These are phyloP conservation scores for Pseudogymnoascus sp. DNA, from an alignment of 2,329 filamentous ascomycete genomes.

Conservation along the genomic window DNA sequence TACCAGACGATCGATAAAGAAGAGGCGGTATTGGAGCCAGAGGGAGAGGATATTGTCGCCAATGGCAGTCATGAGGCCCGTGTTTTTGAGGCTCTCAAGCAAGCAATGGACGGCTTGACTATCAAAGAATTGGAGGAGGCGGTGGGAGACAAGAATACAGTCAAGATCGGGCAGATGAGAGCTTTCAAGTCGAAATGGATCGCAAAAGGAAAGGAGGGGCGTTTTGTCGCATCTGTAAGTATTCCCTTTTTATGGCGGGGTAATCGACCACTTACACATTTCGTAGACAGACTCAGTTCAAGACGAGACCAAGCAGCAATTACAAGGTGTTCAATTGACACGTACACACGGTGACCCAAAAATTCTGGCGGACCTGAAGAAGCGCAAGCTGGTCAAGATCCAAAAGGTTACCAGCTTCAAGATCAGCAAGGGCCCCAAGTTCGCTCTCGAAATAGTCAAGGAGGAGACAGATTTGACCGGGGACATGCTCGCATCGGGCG, in stretches of 20 bases:
- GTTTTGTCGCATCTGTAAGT: slow-evolving; percentile 45
- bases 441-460: slow-evolving; percentile 77
- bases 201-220: slow-evolving; percentile 50
- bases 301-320: slow-evolving; percentile 69
- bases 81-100: slow-evolving; percentile 66
- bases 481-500: slow-evolving; percentile 80
- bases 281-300: slow-evolving; percentile 62
- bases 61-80: slow-evolving; percentile 77
- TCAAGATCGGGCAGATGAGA: slow-evolving; percentile 86
- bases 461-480: slow-evolving; percentile 93
- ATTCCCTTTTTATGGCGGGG: neutral
- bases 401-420: slow-evolving; percentile 82
- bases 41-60: slow-evolving; percentile 62
- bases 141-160: slow-evolving; percentile 64
- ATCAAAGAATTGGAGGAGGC: slow-evolving; percentile 63
- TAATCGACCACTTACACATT: slow-evolving; percentile 12
- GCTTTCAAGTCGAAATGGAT: slow-evolving; percentile 81
- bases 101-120: slow-evolving; percentile 70
- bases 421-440: slow-evolving; percentile 78
- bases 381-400: slow-evolving; percentile 79
- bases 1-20: slow-evolving; percentile 80
- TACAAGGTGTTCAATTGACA: slow-evolving; percentile 64
- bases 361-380: slow-evolving; percentile 72
- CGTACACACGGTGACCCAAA: slow-evolving; percentile 66
- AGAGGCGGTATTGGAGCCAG: slow-evolving; percentile 65